These are phyloP conservation scores for Thoreauomyces humboldtii DNA, from an alignment of 192 early-diverging fungal species.

Conservation along the genomic window DNA sequence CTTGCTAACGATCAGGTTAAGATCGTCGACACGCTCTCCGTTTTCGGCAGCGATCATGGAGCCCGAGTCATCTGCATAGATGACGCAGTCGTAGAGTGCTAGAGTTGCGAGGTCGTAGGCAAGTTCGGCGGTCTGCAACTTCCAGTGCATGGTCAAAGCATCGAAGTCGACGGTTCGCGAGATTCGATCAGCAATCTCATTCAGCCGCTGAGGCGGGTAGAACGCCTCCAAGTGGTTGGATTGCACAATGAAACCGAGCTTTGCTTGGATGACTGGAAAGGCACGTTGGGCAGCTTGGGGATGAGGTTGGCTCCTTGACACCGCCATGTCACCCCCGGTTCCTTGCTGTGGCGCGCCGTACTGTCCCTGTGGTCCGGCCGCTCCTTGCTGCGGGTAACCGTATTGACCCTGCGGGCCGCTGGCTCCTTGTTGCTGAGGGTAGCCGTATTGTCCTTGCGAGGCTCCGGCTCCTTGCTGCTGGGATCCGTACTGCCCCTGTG, in stretches of 20 bases:
- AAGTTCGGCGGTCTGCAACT: slow-evolving; percentile 20
- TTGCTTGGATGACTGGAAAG: slow-evolving; percentile 14
- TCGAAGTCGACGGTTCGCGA: slow-evolving; percentile 23
- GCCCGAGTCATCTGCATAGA: slow-evolving; percentile 27
- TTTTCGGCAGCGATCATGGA: slow-evolving; percentile 22
- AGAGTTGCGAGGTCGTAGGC: slow-evolving; percentile 24
- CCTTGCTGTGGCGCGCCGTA: slow-evolving; percentile 16
- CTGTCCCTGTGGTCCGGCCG: background rate
- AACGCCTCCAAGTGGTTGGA: slow-evolving; percentile 13
- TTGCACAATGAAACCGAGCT: slow-evolving; percentile 18
- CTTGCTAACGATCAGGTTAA: slow-evolving; percentile 27
- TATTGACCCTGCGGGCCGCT: background rate
- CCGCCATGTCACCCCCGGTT: slow-evolving; percentile 1
- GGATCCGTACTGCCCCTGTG: background rate
- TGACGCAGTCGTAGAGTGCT: slow-evolving; percentile 33
- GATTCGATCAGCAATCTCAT: slow-evolving; percentile 22
- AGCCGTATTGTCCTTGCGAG: background rate
- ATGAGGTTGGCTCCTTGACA: slow-evolving; percentile 1
- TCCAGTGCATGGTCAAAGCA: slow-evolving; percentile 9
- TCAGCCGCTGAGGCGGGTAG: slow-evolving; percentile 19
- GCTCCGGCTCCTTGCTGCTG: background rate
- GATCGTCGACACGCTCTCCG: slow-evolving; percentile 31
- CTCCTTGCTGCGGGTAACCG: background rate
- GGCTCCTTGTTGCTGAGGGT: slow-evolving; percentile 6
- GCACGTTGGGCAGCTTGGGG: slow-evolving; percentile 10